phyloP scores from a whole-genome alignment of 2,329 filamentous ascomycete species.

The Colletotrichum sp. region DNA sequence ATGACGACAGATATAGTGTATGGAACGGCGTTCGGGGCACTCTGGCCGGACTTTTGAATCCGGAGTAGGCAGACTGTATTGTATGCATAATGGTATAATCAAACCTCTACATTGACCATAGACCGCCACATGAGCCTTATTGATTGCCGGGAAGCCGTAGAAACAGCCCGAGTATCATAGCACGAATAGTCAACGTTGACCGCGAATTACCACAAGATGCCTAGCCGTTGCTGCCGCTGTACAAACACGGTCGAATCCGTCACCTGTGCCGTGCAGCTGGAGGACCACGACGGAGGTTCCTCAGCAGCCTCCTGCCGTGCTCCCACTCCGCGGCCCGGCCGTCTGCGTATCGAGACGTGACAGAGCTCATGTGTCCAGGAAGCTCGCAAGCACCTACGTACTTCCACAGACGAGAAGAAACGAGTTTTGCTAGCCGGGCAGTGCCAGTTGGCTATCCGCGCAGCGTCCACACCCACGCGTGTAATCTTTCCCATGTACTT shows the following conservation, averaged over 20 bases:
- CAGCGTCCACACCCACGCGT: too few species aligned
- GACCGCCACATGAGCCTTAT: neutral
- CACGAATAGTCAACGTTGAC: neutral
- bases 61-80: neutral
- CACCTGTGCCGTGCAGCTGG: neutral
- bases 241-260: neutral
- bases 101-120: neutral
- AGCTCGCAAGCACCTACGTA: neutral
- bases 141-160: neutral
- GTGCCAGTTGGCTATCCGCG: too few species aligned
- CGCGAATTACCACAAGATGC: neutral
- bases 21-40: neutral
- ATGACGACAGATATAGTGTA: neutral
- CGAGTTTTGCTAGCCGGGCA: neutral
- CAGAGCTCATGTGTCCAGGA: neutral
- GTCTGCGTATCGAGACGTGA: neutral
- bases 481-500: too few species aligned
- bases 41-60: neutral
- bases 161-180: fast-evolving
- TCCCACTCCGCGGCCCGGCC: neutral
- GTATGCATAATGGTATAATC: neutral
- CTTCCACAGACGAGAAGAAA: too few species aligned
- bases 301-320: neutral
- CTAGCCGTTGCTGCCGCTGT: neutral
- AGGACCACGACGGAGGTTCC: neutral